phyloP scores from a whole-genome alignment of 1,284 basidiomycete genomes.

The Vanrija pseudolonga region DNA sequence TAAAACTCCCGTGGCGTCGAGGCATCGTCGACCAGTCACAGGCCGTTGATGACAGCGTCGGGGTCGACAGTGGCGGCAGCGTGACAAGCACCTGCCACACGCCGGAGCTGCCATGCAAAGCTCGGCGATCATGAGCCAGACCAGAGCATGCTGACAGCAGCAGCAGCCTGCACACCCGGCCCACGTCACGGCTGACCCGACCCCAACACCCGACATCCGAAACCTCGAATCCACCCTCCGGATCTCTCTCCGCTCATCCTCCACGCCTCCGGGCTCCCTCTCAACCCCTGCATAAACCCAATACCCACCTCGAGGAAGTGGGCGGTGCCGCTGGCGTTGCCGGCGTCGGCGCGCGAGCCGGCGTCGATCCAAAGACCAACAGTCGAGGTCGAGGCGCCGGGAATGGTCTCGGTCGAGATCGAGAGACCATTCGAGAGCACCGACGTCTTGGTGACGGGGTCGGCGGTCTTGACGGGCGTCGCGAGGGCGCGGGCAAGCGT shows the following conservation, averaged over 20 bases:
- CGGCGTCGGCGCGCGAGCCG: slow-evolving; percentile 92
- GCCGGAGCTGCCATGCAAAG: too few relatives aligned
- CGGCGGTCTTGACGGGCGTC: slow-evolving; percentile 54
- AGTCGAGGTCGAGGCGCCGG: slow-evolving; percentile 94
- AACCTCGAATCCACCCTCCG: slow-evolving; percentile 2
- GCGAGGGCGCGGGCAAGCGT: slow-evolving; percentile 41
- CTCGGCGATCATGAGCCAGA: too few relatives aligned
- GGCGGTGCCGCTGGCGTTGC: slow-evolving; percentile 90
- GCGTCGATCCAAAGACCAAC: slow-evolving; percentile 99
- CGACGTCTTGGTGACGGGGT: slow-evolving; percentile 78
- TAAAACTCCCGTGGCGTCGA: slow-evolving; percentile 1
- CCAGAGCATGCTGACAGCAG: neutral
- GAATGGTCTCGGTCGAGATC: slow-evolving; percentile 86
- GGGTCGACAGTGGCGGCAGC: neutral
- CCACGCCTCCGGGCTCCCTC: neutral
- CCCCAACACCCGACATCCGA: neutral
- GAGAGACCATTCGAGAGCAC: slow-evolving; percentile 88
- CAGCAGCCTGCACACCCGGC: too few relatives aligned
- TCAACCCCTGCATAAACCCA: neutral
- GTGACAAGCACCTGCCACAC: too few relatives aligned
- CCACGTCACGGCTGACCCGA: too few relatives aligned
- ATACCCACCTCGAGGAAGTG: slow-evolving; percentile 86
- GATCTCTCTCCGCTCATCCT: neutral
- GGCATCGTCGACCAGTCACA: neutral
- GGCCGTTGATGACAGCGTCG: neutral